Evolutionary conservation across 805 yeast genomes (phyloP).

Genomic region (Ogataea philodendri): DNA sequence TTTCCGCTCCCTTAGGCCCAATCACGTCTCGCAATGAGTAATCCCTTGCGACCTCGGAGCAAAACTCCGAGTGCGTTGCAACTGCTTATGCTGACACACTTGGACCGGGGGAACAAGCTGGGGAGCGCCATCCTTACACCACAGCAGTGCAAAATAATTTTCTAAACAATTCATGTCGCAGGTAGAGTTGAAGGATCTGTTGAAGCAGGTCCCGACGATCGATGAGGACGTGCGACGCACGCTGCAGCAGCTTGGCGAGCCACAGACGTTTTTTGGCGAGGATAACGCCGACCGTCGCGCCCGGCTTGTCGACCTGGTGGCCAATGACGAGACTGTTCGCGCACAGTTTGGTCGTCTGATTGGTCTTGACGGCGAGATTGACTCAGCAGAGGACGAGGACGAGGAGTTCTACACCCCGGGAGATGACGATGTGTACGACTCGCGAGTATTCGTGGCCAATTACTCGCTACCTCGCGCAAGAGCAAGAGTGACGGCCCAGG

Average conservation of each 20-base stretch:
- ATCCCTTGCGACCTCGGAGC: too few relatives aligned
- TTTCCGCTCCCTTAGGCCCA: too few relatives aligned
- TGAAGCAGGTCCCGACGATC: slow-evolving; percentile 51
- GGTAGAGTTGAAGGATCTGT: slow-evolving; percentile 12
- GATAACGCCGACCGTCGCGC: slow-evolving; percentile 53
- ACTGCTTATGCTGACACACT: not conserved
- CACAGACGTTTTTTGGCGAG: slow-evolving; percentile 58
- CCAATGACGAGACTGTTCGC: slow-evolving; percentile 31
- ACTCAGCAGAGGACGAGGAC: slow-evolving; percentile 43
- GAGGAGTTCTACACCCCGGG: slow-evolving; percentile 90
- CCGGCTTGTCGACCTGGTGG: slow-evolving; percentile 49
- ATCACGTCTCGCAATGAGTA: too few relatives aligned
- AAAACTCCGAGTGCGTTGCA: too few relatives aligned
- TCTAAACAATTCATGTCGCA: slow-evolving; percentile 1
- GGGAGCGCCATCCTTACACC: slow-evolving; percentile 14
- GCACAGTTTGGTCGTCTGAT: slow-evolving; percentile 12
- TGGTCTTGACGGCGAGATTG: slow-evolving; percentile 7
- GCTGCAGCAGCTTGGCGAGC: slow-evolving; percentile 53
- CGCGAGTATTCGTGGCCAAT: slow-evolving; percentile 51
- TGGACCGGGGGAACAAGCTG: not conserved
- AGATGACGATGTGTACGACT: slow-evolving; percentile 45
- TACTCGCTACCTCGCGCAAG: slow-evolving; percentile 49
- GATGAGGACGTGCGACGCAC: slow-evolving; percentile 59
- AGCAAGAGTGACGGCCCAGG: slow-evolving; percentile 39
- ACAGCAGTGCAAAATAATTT: slow-evolving; percentile 1